Evolutionary conservation across 2,329 filamentous ascomycete genomes (phyloP).

Genomic region (Apiospora rasikravindrae): DNA sequence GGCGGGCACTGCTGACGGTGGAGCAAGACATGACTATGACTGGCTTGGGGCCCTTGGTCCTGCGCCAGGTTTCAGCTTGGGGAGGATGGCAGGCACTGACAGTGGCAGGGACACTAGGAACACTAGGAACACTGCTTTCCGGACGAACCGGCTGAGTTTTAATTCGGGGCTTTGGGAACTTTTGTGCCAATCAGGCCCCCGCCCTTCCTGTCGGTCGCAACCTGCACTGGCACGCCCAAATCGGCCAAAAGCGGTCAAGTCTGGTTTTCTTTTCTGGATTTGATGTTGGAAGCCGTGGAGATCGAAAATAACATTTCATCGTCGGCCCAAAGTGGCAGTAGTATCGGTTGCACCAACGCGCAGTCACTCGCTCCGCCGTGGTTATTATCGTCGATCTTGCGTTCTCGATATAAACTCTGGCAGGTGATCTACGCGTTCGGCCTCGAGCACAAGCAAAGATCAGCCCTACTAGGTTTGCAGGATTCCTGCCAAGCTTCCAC

Average conservation of each 20-base stretch:
- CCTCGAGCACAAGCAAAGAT: not conserved
- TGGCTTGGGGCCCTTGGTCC: not conserved
- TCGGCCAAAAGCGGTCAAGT: conserved; percentile 12
- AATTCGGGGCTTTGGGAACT: not conserved
- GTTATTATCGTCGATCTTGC: not conserved
- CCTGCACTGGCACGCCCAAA: not conserved
- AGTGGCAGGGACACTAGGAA: not conserved
- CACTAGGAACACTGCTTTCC: not conserved
- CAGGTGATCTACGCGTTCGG: not conserved
- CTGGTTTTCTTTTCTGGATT: not conserved
- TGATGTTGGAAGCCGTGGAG: conserved; percentile 10
- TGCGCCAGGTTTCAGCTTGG: conserved; percentile 1
- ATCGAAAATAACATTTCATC: conserved; percentile 1
- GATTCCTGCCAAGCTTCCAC: conserved; percentile 6
- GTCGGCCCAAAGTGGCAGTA: not conserved
- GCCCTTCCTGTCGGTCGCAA: conserved; percentile 1
- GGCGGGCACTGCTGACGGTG: not conserved
- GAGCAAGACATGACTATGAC: not conserved
- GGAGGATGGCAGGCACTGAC: not conserved
- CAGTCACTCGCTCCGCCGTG: not conserved
- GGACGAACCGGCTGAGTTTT: not conserved
- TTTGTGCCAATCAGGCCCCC: not conserved
- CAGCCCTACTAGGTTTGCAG: not conserved
- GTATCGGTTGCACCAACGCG: not conserved
- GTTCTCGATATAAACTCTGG: not conserved